Conservation (phyloP, 305 asterid species). For the Fraxinus sp. region DNA sequence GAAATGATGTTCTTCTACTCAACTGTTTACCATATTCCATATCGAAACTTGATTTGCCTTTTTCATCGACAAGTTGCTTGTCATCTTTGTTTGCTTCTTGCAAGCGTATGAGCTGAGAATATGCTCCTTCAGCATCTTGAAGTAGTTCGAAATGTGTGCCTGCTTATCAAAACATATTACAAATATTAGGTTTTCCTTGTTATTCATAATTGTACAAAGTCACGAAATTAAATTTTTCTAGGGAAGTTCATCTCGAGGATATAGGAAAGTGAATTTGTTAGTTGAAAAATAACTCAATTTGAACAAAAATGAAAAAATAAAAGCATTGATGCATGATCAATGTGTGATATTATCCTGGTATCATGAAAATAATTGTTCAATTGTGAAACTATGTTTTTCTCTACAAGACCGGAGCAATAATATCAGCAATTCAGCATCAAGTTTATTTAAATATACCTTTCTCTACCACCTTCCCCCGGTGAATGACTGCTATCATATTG, state of each 20-base stretch:
- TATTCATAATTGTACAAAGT: background rate
- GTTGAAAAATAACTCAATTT: background rate
- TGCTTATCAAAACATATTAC: conserved; percentile 8
- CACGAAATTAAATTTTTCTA: background rate
- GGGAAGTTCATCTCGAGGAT: background rate
- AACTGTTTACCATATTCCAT: conserved; percentile 37
- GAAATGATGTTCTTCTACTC: conserved; percentile 36
- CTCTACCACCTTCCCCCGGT: conserved; percentile 72
- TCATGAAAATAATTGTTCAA: background rate
- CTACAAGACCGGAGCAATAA: background rate
- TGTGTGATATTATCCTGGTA: background rate
- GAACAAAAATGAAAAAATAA: background rate
- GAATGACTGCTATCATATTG: conserved; percentile 72
- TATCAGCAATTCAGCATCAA: background rate
- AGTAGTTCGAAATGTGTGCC: conserved; percentile 70
- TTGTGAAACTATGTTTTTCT: background rate
- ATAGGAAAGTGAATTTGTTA: background rate
- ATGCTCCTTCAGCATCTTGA: conserved; percentile 72
- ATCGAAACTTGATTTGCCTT: conserved; percentile 9
- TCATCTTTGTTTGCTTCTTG: conserved; percentile 59
- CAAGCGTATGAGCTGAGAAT: conserved; percentile 70
- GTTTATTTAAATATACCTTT: conserved; percentile 42
- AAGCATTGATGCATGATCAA: background rate
- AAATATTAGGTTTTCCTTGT: background rate
- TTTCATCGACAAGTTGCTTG: conserved; percentile 39